Evolutionary conservation across 306 rosid species (phyloP).

Genomic region (Acacia melanoxylon): DNA sequence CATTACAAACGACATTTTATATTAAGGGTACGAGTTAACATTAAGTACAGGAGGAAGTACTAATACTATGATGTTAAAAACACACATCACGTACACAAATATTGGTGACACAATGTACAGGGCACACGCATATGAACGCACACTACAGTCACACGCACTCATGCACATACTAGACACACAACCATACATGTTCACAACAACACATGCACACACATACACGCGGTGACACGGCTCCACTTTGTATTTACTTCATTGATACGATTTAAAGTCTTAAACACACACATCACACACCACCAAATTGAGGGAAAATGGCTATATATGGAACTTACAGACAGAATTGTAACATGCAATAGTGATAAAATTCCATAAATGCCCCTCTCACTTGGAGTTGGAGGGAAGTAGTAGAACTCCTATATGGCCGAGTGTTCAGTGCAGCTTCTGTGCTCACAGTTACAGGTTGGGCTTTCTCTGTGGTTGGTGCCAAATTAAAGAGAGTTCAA

Average conservation of each 20-base stretch:
- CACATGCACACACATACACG: neutral
- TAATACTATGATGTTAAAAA: no score
- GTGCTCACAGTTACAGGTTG: neutral
- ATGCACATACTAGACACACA: neutral
- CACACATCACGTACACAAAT: neutral
- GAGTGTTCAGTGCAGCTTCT: neutral
- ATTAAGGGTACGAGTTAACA: no score
- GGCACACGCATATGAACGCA: neutral
- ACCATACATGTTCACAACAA: neutral
- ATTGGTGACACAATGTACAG: neutral
- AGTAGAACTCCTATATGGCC: neutral
- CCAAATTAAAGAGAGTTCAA: slow-evolving; percentile 21
- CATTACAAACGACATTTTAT: no score
- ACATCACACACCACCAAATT: neutral
- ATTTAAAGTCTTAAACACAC: neutral
- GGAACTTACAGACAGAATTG: neutral
- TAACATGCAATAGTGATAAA: neutral
- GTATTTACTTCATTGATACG: neutral
- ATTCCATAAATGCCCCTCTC: slow-evolving; percentile 38
- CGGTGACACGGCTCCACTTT: neutral
- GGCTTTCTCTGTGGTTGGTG: neutral
- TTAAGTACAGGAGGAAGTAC: no score
- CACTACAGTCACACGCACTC: neutral
- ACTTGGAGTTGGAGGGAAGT: no score
- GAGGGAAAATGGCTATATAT: neutral